phyloP scores from a whole-genome alignment of 768 basidiomycete species.

The Lentinula edodes region DNA sequence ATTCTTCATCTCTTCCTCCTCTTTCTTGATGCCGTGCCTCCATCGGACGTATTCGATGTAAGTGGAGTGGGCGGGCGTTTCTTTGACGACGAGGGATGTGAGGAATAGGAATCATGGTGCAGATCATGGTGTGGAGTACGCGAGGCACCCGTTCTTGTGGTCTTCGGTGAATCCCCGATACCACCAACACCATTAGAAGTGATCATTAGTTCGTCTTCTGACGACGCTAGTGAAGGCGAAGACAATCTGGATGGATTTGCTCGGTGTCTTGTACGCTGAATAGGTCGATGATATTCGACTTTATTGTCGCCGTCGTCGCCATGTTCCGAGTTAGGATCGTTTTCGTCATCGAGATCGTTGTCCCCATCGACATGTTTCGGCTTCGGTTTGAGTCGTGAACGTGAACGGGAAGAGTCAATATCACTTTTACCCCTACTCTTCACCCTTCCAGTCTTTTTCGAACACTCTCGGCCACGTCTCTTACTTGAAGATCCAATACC shows the following conservation, averaged over 20 bases:
- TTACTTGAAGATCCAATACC: background rate
- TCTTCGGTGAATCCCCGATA: background rate
- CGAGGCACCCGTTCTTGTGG: background rate
- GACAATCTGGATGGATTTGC: background rate
- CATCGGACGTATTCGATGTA: background rate
- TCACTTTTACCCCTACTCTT: background rate
- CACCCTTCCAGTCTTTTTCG: background rate
- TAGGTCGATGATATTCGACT: background rate
- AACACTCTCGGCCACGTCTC: background rate
- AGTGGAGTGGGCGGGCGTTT: background rate
- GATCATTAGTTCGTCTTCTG: conserved; percentile 1
- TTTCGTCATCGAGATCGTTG: background rate
- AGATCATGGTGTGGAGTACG: background rate
- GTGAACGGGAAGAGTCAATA: background rate
- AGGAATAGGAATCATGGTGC: background rate
- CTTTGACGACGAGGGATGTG: background rate
- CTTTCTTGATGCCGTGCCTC: background rate
- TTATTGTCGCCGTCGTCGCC: background rate
- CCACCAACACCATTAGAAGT: background rate
- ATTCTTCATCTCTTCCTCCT: background rate
- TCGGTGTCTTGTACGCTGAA: background rate
- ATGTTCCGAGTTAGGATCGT: background rate
- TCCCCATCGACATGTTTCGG: background rate
- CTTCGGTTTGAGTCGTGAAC: background rate
- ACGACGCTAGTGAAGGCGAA: background rate